Evolutionary conservation across 2,329 filamentous ascomycete species (phyloP), one percentile per base, ranked within the genome.

Genomic region (Scortechinia acanthostroma): DNA sequence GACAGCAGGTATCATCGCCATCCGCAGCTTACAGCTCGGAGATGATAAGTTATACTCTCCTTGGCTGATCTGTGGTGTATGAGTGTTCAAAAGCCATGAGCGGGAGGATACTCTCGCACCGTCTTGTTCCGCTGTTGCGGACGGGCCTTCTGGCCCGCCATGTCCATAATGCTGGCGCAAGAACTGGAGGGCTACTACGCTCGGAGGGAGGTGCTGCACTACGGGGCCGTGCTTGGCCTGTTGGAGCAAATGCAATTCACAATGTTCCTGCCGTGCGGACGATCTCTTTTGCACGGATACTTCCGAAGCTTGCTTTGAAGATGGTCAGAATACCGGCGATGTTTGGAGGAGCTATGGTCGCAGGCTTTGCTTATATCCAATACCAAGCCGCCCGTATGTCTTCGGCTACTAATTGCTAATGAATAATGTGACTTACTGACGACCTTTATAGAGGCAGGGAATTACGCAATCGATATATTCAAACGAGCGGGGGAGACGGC

Each of bases 271-370:
- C 71, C 42, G 71, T 74, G 6, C 74, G 80, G 46, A 84, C 83
- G 60, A 79, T 73, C 20, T 84, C 80, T 4, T 85, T 83, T 54
- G 75, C 66, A 37, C 71, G 80, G 43, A 71, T 83, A 48, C 69
- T 98, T 22, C 94, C 94, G 2, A 91, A 88, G 60, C 74, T 98
- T 43, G 82, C 93, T n/a, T 66, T 93, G 58, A 98, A 96, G 69
- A 85, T 98, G 54, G 76, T 83, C 25, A 81, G 90, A 46, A 73
- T 95, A 45, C 93, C 93, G 17, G 93, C 93, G 47, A 85, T 96
- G 69, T 91, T 95, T 56, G 93, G 91, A 35, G 90, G 89, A 35
- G 77, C 91, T 42, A 88, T 90, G 57, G 78, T 98, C 52, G 91
- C 88, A 14, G 88, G 87, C 2, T 69, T 94, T 48, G 90, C 90